Evolutionary conservation across 2,329 filamentous ascomycete species (phyloP).

Genomic region (Cercospora berteroae): DNA sequence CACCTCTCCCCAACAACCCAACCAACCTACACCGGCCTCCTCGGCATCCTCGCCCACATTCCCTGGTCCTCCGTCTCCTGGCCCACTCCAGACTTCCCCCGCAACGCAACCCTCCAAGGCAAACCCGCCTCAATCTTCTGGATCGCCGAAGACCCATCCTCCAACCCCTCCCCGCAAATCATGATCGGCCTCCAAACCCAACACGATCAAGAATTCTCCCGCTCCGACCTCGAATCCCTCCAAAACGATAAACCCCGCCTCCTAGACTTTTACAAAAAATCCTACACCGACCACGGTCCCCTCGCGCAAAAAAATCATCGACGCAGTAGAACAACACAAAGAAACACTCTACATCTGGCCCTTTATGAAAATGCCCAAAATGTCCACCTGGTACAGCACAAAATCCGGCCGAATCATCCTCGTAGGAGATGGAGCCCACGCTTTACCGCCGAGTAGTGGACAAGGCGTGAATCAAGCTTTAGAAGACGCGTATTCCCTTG

Average conservation of each 20-base stretch:
- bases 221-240: constrained; percentile 38
- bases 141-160: constrained; percentile 39
- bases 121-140: constrained; percentile 42
- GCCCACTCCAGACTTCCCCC: constrained; percentile 29
- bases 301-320: constrained; percentile 29
- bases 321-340: constrained; percentile 19
- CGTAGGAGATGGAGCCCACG: constrained; percentile 59
- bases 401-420: constrained; percentile 49
- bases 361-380: constrained; percentile 34
- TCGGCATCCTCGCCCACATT: constrained; percentile 27
- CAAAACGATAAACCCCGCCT: constrained; percentile 33
- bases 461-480: constrained; percentile 58
- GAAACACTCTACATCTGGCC: constrained; percentile 31
- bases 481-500: constrained; percentile 54
- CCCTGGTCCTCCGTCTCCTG: constrained; percentile 24
- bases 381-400: constrained; percentile 47
- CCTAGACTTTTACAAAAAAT: constrained; percentile 16
- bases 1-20: constrained; percentile 36
- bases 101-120: constrained; percentile 39
- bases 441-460: constrained; percentile 53
- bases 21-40: constrained; percentile 29
- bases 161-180: constrained; percentile 33
- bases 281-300: constrained; percentile 23
- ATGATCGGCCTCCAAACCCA: constrained; percentile 41
- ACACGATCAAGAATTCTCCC: constrained; percentile 33